phyloP scores from a whole-genome alignment of 2,329 filamentous ascomycete genomes.

The Neofusicoccum cordaticola region DNA sequence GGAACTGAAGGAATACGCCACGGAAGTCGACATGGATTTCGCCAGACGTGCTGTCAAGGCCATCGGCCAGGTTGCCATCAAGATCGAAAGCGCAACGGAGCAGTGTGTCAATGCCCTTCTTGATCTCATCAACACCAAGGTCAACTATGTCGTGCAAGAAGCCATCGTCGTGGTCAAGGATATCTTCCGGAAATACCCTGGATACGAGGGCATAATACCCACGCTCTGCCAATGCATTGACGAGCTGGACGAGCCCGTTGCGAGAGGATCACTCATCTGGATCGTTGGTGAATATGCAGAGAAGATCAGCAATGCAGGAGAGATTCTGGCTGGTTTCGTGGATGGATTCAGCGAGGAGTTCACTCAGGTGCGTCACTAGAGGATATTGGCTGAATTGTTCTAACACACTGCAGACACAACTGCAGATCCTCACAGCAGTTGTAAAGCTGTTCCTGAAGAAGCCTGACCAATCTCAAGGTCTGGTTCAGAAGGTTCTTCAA shows the following conservation, averaged over 20 bases:
- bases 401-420: slow-evolving; percentile 66
- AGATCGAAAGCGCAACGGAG: slow-evolving; percentile 92
- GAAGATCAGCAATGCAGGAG: slow-evolving; percentile 98
- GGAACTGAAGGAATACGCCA: slow-evolving; percentile 93
- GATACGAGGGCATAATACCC: slow-evolving; percentile 96
- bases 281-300: slow-evolving; percentile 98
- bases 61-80: slow-evolving; percentile 97
- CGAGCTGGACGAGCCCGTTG: slow-evolving; percentile 90
- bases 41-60: slow-evolving; percentile 90
- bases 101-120: slow-evolving; percentile 92
- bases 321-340: slow-evolving; percentile 87
- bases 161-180: slow-evolving; percentile 99
- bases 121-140: slow-evolving; percentile 93
- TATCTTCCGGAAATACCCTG: slow-evolving; percentile 94
- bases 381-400: not conserved
- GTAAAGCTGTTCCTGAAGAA: slow-evolving; percentile 98
- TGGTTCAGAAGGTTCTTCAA: slow-evolving; percentile 94
- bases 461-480: slow-evolving; percentile 81
- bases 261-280: slow-evolving; percentile 90
- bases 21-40: slow-evolving; percentile 99
- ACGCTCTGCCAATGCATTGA: slow-evolving; percentile 96
- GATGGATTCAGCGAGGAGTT: slow-evolving; percentile 96
- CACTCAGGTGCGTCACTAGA: slow-evolving; percentile 62
- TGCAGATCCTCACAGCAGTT: slow-evolving; percentile 94
- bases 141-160: slow-evolving; percentile 98